phyloP scores from a whole-genome alignment of 371 early-diverging fungal genomes.

The Saksenaea oblongispora region DNA sequence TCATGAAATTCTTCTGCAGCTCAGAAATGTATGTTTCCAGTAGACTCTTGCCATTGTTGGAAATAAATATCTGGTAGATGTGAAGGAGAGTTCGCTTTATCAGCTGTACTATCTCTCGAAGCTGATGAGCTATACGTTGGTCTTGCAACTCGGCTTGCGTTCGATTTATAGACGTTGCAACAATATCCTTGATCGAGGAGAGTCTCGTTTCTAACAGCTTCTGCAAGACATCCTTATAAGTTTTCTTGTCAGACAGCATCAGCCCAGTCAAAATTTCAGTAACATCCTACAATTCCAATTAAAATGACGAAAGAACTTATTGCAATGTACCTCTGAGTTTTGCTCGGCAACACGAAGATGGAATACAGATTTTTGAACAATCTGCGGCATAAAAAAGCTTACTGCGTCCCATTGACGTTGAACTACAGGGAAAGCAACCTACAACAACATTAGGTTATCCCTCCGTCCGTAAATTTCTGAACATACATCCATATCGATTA shows the following conservation, averaged over 20 bases:
- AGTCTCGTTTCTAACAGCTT: conserved; percentile 45
- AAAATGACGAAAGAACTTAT: neutral
- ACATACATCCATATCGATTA: conserved; percentile 24
- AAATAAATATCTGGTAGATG: conserved; percentile 33
- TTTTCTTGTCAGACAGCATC: conserved; percentile 61
- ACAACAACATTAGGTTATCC: conserved; percentile 6
- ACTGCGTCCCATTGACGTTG: conserved; percentile 88
- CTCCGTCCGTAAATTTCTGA: conserved; percentile 17
- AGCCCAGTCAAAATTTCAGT: conserved; percentile 62
- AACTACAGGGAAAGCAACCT: conserved; percentile 79
- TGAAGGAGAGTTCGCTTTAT: conserved; percentile 49
- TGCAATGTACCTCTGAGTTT: conserved; percentile 48
- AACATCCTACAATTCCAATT: conserved; percentile 39
- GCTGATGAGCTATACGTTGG: conserved; percentile 28
- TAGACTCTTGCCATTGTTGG: conserved; percentile 18
- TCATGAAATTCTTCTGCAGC: conserved; percentile 33
- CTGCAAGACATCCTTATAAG: conserved; percentile 37
- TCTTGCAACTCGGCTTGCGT: conserved; percentile 12
- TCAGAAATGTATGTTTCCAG: conserved; percentile 25
- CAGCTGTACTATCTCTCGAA: conserved; percentile 36
- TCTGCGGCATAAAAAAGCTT: conserved; percentile 71
- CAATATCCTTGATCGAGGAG: conserved; percentile 35
- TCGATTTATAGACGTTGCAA: conserved; percentile 17
- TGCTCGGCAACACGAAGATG: conserved; percentile 52
- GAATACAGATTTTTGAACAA: conserved; percentile 60